Evolutionary conservation across 768 basidiomycete species (phyloP), one percentile per base, ranked within the genome.

Genomic region (Mycena galopus): DNA sequence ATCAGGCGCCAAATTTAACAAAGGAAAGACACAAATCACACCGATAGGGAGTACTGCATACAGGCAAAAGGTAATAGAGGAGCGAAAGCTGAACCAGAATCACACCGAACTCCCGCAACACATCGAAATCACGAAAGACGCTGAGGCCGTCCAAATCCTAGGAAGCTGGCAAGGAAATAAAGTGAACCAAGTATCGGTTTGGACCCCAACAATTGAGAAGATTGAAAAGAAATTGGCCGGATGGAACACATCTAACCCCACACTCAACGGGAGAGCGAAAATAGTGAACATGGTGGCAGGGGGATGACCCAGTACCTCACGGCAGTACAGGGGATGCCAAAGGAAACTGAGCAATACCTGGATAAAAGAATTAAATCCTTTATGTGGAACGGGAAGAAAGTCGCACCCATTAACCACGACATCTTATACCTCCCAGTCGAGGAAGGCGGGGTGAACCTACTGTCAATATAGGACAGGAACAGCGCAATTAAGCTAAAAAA

Each of bases 1-100:
- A 9, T 64, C 55, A 0, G 55, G 62, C 0, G 57, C 69, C 0
- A 84, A 83, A 59, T 88, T 87, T 72, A 88, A 87, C 59, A 65
- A 73, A 0, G 60, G 68, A 0, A 88, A 88, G 73, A 87, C 85
- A 0, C 21, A 61, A 37, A 58, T 70, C 1, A 70, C 64, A 2
- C 69, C 55, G 4, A 58, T 70, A 57, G 55, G 11, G 29, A n/a
- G 0, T 64, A 70, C 55, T 21, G 69, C 1, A 12, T 19, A 0
- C n/a, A n/a, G n/a, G n/a, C n/a, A n/a, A n/a, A 27, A 25, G 39
- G 47, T 69, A 2, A 69, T 69, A 1, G 23, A 35, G 7, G 25
- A 50, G 4, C 33, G 67, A 0, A 39, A 32, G 11, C 60, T 61
- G 10, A 42, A 32, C 32, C 25, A 35, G 1, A 10, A n/a, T 30